Evolutionary conservation across 2,329 filamentous ascomycete species (phyloP).

Genomic region (Cryoendolithus antarcticus): DNA sequence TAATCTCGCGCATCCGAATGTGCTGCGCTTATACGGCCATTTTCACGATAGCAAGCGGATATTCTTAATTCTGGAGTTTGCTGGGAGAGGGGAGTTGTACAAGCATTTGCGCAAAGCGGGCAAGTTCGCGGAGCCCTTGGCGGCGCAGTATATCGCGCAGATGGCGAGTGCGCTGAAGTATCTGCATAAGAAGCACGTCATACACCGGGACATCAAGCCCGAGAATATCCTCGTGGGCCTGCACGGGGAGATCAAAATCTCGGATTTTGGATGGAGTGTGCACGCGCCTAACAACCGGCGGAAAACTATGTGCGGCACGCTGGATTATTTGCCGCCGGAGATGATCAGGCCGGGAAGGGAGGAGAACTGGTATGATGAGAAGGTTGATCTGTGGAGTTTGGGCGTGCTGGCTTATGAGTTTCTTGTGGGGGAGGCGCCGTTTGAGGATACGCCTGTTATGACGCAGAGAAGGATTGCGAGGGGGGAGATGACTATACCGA

Average conservation of each 20-base stretch:
- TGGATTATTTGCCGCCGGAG: slow-evolving; percentile 95
- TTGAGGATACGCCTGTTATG: slow-evolving; percentile 91
- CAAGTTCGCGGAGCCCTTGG: slow-evolving; percentile 75
- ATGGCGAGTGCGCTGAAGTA: slow-evolving; percentile 86
- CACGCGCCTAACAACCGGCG: slow-evolving; percentile 91
- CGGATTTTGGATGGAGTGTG: slow-evolving; percentile 96
- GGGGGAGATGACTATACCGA: slow-evolving; percentile 84
- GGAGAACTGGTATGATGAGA: slow-evolving; percentile 86
- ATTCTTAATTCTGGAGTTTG: slow-evolving; percentile 78
- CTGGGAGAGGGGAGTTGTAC: slow-evolving; percentile 75
- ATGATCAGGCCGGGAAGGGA: slow-evolving; percentile 74
- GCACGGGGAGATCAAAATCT: slow-evolving; percentile 96
- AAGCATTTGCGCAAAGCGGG: slow-evolving; percentile 70
- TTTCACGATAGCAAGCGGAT: slow-evolving; percentile 84
- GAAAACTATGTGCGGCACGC: slow-evolving; percentile 90
- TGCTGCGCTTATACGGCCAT: slow-evolving; percentile 71
- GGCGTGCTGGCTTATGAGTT: slow-evolving; percentile 96
- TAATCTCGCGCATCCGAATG: slow-evolving; percentile 75
- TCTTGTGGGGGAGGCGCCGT: slow-evolving; percentile 86
- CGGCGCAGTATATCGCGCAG: slow-evolving; percentile 76
- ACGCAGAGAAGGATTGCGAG: slow-evolving; percentile 80
- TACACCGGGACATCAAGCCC: slow-evolving; percentile 94
- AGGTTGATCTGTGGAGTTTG: slow-evolving; percentile 92
- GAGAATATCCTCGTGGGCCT: slow-evolving; percentile 95
- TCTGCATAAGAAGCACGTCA: slow-evolving; percentile 91